Base-by-base conservation (phyloP, 2,329 filamentous ascomycete species). In the Hypoxylon sp. region DNA sequence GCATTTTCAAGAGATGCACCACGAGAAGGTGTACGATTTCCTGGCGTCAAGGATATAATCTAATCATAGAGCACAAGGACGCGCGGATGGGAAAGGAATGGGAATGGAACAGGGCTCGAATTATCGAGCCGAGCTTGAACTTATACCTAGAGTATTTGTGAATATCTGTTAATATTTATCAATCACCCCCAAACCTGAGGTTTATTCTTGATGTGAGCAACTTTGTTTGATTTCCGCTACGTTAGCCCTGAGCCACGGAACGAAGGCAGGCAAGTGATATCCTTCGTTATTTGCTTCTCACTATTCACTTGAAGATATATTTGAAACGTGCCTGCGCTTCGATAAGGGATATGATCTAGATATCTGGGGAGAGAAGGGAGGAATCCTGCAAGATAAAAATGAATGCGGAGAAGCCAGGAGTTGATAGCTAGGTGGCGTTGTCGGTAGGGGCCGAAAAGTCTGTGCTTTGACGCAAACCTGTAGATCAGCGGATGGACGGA, bases 101-200 rank as follows among this genome's bases (percentile, higher is more conserved):
- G 51, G 51, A 54, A 52, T 42, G 59, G 58, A 37, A 62, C 33
- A 60, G 69, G 69, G 69, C 69, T 71, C 59, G 53, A 66, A 31
- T 48, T 8, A 24, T 66, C 57, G 66, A 71, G 69, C 66, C 62
- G 66, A 66, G 69, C 66, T 71, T 69, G 66, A 63, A 68, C 69
- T 63, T 69, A 71, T 71, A 69, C 66, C 69, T 71, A 69, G 69
- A 71, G 66, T 71, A 71, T 69, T 66, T 66, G 68, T 71, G 66
- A 69, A 71, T 71, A 71, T 69, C 54, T 63, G 59, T 63, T 71
- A 71, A 71, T 63, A 63, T 66, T 66, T 42, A 66, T 31, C 52
- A 63, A 64, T 68, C 51, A 64, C 51, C 60, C 39, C 55, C 22
- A 46, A 53, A n/a, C 6, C 14, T 26, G 6, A 19, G 2, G n/a